Conservation (phyloP, 2,329 filamentous ascomycete species). For the Herpotrichia juniperi region DNA sequence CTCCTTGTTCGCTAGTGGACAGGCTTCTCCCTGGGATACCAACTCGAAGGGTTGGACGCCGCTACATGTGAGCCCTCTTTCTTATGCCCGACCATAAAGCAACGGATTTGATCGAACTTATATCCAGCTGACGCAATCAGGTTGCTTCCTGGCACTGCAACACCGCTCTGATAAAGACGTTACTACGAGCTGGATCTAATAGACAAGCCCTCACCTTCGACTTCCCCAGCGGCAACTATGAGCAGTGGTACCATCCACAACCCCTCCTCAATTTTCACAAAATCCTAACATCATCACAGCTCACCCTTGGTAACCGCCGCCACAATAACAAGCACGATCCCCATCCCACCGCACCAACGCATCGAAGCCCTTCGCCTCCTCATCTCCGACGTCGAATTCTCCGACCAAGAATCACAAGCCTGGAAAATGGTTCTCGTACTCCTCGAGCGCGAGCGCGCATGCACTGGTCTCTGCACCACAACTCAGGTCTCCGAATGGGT, state of each 20-base stretch:
- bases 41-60: neutral
- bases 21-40: neutral
- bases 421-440: neutral
- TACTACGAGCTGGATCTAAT: neutral
- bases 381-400: neutral
- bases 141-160: neutral
- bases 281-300: neutral
- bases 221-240: neutral
- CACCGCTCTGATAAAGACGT: neutral
- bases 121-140: neutral
- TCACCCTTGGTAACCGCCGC: neutral
- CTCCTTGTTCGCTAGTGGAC: neutral
- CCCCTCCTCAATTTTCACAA: neutral
- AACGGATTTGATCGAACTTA: too few relatives aligned
- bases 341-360: neutral
- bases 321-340: neutral
- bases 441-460: neutral
- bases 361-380: neutral
- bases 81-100: too few relatives aligned
- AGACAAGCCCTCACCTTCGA: neutral
- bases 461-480: neutral
- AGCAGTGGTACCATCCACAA: neutral
- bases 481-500: neutral
- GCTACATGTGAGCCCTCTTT: neutral
- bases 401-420: neutral